Base-by-base conservation (phyloP, 2,329 filamentous ascomycete genomes). In the Ophiostoma quercus region DNA sequence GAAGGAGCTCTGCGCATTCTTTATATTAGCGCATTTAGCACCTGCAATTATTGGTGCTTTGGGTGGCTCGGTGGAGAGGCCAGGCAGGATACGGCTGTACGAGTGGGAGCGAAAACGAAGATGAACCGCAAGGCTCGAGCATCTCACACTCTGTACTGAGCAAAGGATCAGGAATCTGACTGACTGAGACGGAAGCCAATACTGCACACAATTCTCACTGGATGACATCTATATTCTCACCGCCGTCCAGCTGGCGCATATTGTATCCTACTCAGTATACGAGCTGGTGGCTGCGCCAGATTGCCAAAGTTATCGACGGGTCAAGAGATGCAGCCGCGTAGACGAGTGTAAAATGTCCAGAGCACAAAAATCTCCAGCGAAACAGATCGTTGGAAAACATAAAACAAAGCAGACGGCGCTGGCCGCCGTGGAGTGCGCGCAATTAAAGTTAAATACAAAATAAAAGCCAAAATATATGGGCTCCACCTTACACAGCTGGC, bases 351-450 rank as follows among this genome's bases (percentile, higher is more conserved):
- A 47, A 47, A 47, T 47, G 16, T 47, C 5, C 43, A 7, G 43
- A n/a, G 1, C 19, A 1, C 43, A 19, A 4, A 6, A n/a, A 47
- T 47, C 19, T n/a, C 43, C 51, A 57, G 51, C 22, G 51, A 57
- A 57, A 25, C 51, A 57, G 12, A 57, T 22, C 51, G 63, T 5
- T 54, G 41, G 39, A 43, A 66, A 66, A 66, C 57, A 25, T n/a
- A 47, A 51, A 69, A 43, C 63, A 69, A 69, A 34, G 68, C 51
- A 57, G 51, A 57, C 51, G 51, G 51, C 22, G 51, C 51, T 57
- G 51, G n/a, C 51, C 22, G 51, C 11, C n/a, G 43, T 47, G 51
- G 22, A 57, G 22, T 57, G 51, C 22, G 51, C 22, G 12, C 25
- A 7, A 25, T 54, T 29, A 57, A 57, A 57, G 3, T 25, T 25